Conservation (phyloP, 163 green algal genomes). For the Scenedesmus sp. region DNA sequence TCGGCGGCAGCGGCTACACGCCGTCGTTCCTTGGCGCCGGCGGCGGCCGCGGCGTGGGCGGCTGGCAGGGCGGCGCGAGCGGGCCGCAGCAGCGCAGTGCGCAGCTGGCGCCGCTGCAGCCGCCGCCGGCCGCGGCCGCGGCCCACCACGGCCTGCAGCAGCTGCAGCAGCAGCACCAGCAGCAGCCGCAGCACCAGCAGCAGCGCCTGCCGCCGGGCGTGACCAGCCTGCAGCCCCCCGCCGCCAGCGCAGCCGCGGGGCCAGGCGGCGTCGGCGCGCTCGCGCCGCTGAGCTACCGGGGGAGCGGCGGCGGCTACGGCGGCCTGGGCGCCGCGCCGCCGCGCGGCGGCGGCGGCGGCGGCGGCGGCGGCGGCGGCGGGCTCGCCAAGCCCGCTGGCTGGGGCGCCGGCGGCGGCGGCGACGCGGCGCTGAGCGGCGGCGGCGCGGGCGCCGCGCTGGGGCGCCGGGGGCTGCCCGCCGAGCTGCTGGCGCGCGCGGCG, state of each 20-base stretch:
- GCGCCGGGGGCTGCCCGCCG: background rate
- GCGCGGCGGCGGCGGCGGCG: background rate
- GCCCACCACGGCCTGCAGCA: background rate
- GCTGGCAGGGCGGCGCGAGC: no score
- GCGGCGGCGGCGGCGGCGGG: background rate
- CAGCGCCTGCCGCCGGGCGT: constrained; percentile 27
- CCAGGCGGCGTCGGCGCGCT: background rate
- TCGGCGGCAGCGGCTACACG: no score
- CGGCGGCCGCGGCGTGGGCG: no score
- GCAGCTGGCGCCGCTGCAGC: constrained; percentile 8
- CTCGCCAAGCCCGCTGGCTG: background rate
- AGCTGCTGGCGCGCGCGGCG: background rate
- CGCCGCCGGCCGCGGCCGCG: constrained; percentile 20
- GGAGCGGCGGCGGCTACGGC: no score
- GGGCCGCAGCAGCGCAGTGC: background rate
- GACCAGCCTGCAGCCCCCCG: constrained; percentile 11
- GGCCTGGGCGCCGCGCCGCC: background rate
- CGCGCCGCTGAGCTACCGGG: no score
- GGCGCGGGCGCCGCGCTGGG: background rate
- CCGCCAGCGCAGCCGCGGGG: background rate
- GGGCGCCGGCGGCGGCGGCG: no score
- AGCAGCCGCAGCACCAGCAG: constrained; percentile 21
- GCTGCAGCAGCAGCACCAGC: background rate
- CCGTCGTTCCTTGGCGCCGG: no score
- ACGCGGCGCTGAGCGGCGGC: no score